Conservation (phyloP, 208 protist genomes). For the Leishmania arabica region DNA sequence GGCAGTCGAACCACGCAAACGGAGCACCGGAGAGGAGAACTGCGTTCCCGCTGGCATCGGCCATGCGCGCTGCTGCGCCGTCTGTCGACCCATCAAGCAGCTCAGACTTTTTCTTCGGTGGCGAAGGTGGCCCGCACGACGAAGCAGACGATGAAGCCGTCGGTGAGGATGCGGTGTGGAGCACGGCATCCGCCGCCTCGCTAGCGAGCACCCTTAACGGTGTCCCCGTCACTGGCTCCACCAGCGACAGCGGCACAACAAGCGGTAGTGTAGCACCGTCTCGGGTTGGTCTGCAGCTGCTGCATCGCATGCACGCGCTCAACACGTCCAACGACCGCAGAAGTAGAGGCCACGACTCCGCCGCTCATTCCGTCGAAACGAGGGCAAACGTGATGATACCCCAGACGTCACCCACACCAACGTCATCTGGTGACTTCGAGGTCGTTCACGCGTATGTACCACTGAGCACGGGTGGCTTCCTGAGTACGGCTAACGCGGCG, state of each 20-base stretch:
- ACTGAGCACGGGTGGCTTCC: conserved; percentile 78
- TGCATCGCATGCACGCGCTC: conserved; percentile 56
- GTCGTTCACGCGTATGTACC: conserved; percentile 78
- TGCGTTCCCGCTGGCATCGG: not conserved
- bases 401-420: not conserved
- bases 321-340: not conserved
- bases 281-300: conserved; percentile 45
- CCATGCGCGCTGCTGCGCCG: not conserved
- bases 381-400: not conserved
- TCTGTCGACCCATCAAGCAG: not conserved
- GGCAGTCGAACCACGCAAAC: not conserved
- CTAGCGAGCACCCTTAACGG: not conserved
- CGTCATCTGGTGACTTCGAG: conserved; percentile 8
- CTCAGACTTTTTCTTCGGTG: conserved; percentile 18
- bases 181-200: not conserved
- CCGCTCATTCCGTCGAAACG: not conserved
- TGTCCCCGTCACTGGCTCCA: not conserved
- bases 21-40: not conserved
- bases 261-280: not conserved
- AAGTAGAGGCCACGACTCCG: not conserved
- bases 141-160: not conserved
- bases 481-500: conserved; percentile 38
- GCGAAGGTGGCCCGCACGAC: not conserved
- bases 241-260: not conserved
- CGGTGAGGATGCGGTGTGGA: not conserved